These are phyloP conservation scores for Penicillium cinerascens DNA, from an alignment of 495 filamentous ascomycete species.

Conservation along the genomic window DNA sequence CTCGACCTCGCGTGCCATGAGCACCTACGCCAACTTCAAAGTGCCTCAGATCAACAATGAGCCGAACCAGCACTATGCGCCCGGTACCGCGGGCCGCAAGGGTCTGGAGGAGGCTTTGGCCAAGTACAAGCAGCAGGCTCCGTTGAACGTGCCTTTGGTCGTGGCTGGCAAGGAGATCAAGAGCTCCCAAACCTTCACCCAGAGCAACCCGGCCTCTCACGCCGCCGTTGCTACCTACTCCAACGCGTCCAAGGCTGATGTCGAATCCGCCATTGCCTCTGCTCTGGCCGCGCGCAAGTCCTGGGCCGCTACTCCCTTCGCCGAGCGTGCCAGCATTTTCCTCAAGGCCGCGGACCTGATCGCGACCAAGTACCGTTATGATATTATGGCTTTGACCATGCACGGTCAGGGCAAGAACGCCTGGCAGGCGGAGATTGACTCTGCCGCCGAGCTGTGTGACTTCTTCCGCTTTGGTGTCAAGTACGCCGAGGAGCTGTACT, in stretches of 20 bases:
- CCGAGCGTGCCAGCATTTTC: constrained; percentile 88
- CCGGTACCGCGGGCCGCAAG: constrained; percentile 72
- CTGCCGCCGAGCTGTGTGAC: constrained; percentile 86
- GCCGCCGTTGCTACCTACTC: constrained; percentile 75
- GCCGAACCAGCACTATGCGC: constrained; percentile 86
- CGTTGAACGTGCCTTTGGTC: constrained; percentile 8
- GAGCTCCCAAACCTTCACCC: constrained; percentile 41
- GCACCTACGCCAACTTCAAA: constrained; percentile 74
- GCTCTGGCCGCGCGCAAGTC: constrained; percentile 75
- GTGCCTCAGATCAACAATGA: constrained; percentile 86
- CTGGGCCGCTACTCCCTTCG: constrained; percentile 81
- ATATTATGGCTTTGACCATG: constrained; percentile 91
- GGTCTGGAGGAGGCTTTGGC: constrained; percentile 68
- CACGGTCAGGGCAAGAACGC: constrained; percentile 93
- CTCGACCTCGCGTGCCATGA: constrained; percentile 32
- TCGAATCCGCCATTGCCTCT: constrained; percentile 70
- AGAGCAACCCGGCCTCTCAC: constrained; percentile 75
- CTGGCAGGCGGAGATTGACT: constrained; percentile 95
- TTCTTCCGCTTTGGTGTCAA: constrained; percentile 86
- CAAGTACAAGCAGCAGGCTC: constrained; percentile 14
- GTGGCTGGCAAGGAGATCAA: constrained; percentile 26
- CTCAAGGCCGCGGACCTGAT: constrained; percentile 90
- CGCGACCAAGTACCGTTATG: constrained; percentile 84
- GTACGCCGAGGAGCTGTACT: constrained; percentile 83
- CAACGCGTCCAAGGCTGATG: constrained; percentile 66